phyloP scores from a whole-genome alignment of 1,284 basidiomycete genomes.

The Heterobasidion occidentale region DNA sequence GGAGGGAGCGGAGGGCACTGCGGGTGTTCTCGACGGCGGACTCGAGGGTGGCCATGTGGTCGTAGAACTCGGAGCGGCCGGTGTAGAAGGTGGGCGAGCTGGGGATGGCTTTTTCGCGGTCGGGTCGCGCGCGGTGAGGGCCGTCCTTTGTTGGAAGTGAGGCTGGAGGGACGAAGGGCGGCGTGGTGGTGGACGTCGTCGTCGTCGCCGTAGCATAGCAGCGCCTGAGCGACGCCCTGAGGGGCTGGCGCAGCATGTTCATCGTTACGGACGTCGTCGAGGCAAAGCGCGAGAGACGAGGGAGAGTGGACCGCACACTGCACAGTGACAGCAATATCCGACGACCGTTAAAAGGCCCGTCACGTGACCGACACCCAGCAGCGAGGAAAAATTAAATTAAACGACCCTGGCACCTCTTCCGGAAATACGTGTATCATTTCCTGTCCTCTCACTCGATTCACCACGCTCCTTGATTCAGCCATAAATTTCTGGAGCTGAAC shows the following conservation, averaged over 20 bases:
- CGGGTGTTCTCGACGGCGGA: conserved; percentile 54
- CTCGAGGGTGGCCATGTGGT: conserved; percentile 66
- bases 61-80: conserved; percentile 73
- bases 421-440: no score
- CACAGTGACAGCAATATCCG: no score
- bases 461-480: no score
- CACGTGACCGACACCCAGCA: no score
- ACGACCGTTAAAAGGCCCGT: no score
- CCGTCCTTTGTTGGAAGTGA: conserved; percentile 18
- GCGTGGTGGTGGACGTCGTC: not conserved
- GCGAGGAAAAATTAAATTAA: no score
- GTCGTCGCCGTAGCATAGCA: conserved; percentile 2
- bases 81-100: conserved; percentile 80
- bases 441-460: no score
- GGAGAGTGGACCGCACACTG: no score
- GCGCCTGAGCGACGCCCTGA: conserved; percentile 2
- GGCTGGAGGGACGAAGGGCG: conserved; percentile 25
- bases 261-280: not conserved
- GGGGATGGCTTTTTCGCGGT: conserved; percentile 15
- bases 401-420: no score
- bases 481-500: no score
- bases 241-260: not conserved
- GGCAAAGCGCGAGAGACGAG: no score
- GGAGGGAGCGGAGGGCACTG: conserved; percentile 51
- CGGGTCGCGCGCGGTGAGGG: not conserved